Conservation (phyloP, 148 eudicot genomes). For the Hydrangea macrophylla region DNA sequence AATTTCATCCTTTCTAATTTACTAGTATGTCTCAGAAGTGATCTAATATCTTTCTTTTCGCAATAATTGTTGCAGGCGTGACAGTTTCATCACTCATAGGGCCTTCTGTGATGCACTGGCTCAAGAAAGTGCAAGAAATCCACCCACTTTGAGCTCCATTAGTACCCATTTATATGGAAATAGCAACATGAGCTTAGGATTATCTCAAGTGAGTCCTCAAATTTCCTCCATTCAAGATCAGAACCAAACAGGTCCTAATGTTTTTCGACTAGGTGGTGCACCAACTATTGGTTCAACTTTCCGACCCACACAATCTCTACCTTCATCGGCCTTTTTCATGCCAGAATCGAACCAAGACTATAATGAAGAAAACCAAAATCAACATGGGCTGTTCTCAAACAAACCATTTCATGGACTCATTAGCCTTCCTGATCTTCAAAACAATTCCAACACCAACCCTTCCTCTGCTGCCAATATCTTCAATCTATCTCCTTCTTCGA, state of each 20-base stretch:
- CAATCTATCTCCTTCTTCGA: not conserved
- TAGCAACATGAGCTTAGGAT: constrained; percentile 21
- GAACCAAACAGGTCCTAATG: constrained; percentile 8
- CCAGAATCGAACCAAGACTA: constrained; percentile 19
- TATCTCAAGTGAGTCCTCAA: constrained; percentile 19
- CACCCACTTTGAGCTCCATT: constrained; percentile 31
- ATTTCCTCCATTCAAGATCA: constrained; percentile 14
- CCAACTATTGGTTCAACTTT: constrained; percentile 7
- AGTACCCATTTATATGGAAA: constrained; percentile 34
- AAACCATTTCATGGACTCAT: constrained; percentile 30
- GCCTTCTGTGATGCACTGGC: constrained; percentile 77
- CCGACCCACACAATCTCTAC: not conserved
- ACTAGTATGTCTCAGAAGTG: not conserved
- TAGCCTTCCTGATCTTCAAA: constrained; percentile 24
- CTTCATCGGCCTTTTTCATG: constrained; percentile 16
- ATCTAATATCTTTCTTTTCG: not conserved
- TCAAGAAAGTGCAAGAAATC: constrained; percentile 63
- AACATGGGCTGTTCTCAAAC: constrained; percentile 2
- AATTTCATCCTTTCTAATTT: not conserved
- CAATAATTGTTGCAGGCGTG: constrained; percentile 41
- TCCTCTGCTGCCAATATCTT: not conserved
- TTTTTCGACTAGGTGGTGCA: not conserved
- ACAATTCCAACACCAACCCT: constrained; percentile 10
- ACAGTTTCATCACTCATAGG: constrained; percentile 71
- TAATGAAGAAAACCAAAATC: constrained; percentile 18